Evolutionary conservation across 176 grass and related monocot species (phyloP).

Genomic region (Oryza australiensis): DNA sequence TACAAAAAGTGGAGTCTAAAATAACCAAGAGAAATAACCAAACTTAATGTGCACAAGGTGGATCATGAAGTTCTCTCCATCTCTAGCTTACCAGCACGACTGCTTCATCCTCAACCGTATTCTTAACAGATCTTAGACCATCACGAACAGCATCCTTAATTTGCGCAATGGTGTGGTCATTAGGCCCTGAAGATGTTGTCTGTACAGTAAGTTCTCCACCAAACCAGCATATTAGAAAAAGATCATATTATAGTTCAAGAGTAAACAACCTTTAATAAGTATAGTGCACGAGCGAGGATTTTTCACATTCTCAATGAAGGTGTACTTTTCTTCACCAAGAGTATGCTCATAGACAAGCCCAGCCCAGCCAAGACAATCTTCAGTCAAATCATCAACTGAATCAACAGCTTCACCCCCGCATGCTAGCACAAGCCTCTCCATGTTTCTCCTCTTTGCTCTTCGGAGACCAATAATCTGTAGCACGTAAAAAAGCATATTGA

Average conservation of each 20-base stretch:
- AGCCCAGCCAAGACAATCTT: constrained; percentile 95
- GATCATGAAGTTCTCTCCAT: not conserved
- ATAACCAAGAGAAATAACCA: not conserved
- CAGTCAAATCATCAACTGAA: constrained; percentile 87
- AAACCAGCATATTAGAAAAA: constrained; percentile 17
- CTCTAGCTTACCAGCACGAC: constrained; percentile 64
- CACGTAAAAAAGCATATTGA: constrained; percentile 18
- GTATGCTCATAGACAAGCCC: constrained; percentile 94
- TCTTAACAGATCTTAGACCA: constrained; percentile 94
- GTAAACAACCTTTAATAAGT: constrained; percentile 88
- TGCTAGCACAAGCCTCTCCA: constrained; percentile 91
- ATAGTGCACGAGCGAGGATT: constrained; percentile 96
- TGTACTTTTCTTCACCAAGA: constrained; percentile 98
- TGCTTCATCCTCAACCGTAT: constrained; percentile 94
- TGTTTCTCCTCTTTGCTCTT: constrained; percentile 96
- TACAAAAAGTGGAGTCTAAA: not conserved
- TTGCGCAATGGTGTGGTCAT: constrained; percentile 99
- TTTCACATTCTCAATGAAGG: constrained; percentile 93
- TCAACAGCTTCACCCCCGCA: constrained; percentile 92
- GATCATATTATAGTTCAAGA: constrained; percentile 6
- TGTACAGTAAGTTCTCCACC: constrained; percentile 6
- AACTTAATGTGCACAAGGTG: not conserved
- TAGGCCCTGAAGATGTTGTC: constrained; percentile 66
- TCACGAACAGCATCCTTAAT: constrained; percentile 94
- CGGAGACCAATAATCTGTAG: constrained; percentile 89